Conservation (phyloP, 2,329 filamentous ascomycete species). For the Claviceps sp. region DNA sequence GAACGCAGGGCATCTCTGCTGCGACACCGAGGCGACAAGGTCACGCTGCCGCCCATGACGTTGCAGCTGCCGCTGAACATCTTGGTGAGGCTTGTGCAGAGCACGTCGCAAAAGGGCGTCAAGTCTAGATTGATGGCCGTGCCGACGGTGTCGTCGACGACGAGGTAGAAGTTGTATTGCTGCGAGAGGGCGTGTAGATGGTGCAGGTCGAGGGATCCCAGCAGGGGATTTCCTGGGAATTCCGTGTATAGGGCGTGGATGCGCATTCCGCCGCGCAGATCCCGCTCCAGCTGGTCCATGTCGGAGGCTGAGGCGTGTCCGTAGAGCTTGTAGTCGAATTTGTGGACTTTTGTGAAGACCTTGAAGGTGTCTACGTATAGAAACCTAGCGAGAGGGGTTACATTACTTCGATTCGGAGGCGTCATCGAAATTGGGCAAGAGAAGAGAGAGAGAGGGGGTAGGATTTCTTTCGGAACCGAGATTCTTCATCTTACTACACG, state of each 20-base stretch:
- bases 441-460: neutral
- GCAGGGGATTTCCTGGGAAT: conserved; percentile 20
- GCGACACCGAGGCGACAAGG: conserved; percentile 28
- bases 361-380: conserved; percentile 19
- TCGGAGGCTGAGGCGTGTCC: conserved; percentile 25
- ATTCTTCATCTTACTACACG: neutral
- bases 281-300: conserved; percentile 25
- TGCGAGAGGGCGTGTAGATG: conserved; percentile 16
- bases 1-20: conserved; percentile 19
- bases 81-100: conserved; percentile 40
- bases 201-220: conserved; percentile 16
- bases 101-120: conserved; percentile 29
- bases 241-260: conserved; percentile 35
- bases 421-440: neutral
- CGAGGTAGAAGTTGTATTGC: conserved; percentile 25
- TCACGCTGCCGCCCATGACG: conserved; percentile 34
- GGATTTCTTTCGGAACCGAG: neutral
- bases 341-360: conserved; percentile 14
- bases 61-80: conserved; percentile 41
- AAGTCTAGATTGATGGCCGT: conserved; percentile 33
- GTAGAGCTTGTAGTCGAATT: conserved; percentile 27
- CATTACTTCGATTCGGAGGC: neutral
- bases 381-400: conserved; percentile 9
- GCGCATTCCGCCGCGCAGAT: conserved; percentile 22
- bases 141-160: conserved; percentile 32